Evolutionary conservation across 2,329 filamentous ascomycete species (phyloP).

Genomic region (Monosporascus sp.): DNA sequence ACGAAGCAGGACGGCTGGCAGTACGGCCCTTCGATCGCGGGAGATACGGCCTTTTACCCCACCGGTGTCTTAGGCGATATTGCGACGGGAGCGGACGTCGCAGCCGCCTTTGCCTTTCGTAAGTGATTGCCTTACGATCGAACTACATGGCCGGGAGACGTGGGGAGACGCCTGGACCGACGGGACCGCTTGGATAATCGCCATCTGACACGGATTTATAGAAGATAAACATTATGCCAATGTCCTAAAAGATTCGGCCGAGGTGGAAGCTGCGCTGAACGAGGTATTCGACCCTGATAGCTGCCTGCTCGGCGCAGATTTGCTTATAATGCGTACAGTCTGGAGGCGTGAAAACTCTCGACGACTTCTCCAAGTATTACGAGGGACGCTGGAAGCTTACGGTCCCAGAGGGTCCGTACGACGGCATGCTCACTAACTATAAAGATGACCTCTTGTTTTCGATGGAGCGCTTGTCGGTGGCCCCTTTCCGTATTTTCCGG

Average conservation of each 20-base stretch:
- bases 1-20: background rate
- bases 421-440: slow-evolving; percentile 36
- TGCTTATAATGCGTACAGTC: background rate
- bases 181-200: background rate
- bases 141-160: no score
- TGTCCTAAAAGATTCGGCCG: background rate
- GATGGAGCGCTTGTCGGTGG: slow-evolving; percentile 40
- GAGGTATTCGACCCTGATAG: background rate
- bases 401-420: slow-evolving; percentile 28
- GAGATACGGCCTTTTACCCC: background rate
- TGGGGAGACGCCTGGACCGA: background rate
- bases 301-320: background rate
- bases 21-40: background rate
- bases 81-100: background rate
- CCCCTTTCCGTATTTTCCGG: slow-evolving; percentile 33
- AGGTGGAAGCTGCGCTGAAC: background rate
- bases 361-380: slow-evolving; percentile 37
- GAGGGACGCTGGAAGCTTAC: slow-evolving; percentile 32
- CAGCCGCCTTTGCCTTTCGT: background rate
- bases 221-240: background rate
- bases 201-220: background rate
- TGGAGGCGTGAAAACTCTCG: slow-evolving; percentile 1
- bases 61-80: background rate
- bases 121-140: background rate
- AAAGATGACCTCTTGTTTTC: slow-evolving; percentile 41